phyloP scores from a whole-genome alignment of 805 yeast species.

The Ogataea pini region DNA sequence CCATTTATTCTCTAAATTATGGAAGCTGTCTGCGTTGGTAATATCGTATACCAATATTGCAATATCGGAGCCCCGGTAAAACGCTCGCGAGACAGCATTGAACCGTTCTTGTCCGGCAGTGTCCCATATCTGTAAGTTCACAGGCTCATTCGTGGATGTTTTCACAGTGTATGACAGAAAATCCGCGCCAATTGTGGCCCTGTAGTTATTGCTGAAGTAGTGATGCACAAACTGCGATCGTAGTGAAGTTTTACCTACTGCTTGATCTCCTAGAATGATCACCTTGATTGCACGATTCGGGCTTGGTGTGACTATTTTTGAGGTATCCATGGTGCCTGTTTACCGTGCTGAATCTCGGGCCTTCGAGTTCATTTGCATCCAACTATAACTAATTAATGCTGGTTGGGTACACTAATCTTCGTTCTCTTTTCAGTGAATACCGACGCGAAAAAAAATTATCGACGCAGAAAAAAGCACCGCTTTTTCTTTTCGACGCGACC shows the following conservation, averaged over 20 bases:
- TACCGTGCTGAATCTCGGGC: no score
- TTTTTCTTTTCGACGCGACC: conserved; percentile 1
- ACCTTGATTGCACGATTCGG: conserved; percentile 41
- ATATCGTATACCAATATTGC: conserved; percentile 55
- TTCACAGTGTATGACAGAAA: conserved; percentile 46
- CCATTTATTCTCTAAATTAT: conserved; percentile 45
- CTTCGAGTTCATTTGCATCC: no score
- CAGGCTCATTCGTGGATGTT: conserved; percentile 24
- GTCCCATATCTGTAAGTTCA: conserved; percentile 74
- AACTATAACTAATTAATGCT: no score
- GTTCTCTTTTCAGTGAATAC: no score
- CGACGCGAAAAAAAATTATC: neutral
- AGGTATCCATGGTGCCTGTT: no score
- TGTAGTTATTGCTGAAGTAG: conserved; percentile 54
- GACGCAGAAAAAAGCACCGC: no score
- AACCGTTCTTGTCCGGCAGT: conserved; percentile 96
- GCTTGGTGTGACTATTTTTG: neutral
- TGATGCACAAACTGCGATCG: conserved; percentile 57
- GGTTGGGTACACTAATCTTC: no score
- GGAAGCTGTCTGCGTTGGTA: conserved; percentile 51
- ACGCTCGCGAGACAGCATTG: conserved; percentile 57
- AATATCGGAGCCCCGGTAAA: conserved; percentile 60
- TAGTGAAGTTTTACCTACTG: conserved; percentile 60
- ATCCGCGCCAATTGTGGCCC: conserved; percentile 62
- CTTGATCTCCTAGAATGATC: conserved; percentile 57